Base-by-base conservation (phyloP, 192 early-diverging fungal species). In the Coemansia sp. region DNA sequence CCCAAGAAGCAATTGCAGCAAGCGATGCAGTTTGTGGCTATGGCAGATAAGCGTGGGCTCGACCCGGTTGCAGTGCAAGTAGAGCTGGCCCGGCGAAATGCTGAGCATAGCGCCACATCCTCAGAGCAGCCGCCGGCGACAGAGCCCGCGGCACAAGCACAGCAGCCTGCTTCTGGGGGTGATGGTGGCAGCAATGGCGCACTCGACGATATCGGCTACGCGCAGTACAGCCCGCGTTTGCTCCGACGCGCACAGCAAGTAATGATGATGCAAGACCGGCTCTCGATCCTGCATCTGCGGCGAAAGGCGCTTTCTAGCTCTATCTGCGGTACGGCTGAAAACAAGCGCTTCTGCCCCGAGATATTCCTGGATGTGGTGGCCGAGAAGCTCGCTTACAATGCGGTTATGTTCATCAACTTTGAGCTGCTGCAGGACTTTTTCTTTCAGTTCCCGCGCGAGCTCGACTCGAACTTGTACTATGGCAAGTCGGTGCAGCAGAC, bases 381-480 rank as follows among this genome's bases (percentile, higher is more conserved):
- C 2, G 94, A 97, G 59, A 99, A 99, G 69, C 85, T 99, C 37
- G 90, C 96, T 0, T 93, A 94, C 73, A 94, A 80, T 79, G 91
- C 95, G 37, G 95, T 95, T 38, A 95, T 99, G 92, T 99, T 99
- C 73, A 95, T 99, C 67, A 92, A 94, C 73, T 92, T 96, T 18
- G 96, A 99, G 78, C 85, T 99, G 50, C 81, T 99, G 72, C 95
- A 95, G 72, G 96, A 99, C 77, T 99, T 97, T 82, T 95, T 96
- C 71, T 97, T 96, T 88, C 95, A 97, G 83, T 87, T 97, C 63
- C 96, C 96, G 36, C 81, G 96, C 37, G 93, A 96, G 79, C 88
- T 99, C 20, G 96, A 99, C 74, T 89, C 93, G 62, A 84, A 89
- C 57, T 70, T 99, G 61, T 95, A 95, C 60, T 96, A 96, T 59